Percentiles rank a stretch among this genome's conserved stretches.
Evolutionary conservation across 192 early-diverging fungal species (phyloP).

Genomic region (Linnemannia zychae): DNA sequence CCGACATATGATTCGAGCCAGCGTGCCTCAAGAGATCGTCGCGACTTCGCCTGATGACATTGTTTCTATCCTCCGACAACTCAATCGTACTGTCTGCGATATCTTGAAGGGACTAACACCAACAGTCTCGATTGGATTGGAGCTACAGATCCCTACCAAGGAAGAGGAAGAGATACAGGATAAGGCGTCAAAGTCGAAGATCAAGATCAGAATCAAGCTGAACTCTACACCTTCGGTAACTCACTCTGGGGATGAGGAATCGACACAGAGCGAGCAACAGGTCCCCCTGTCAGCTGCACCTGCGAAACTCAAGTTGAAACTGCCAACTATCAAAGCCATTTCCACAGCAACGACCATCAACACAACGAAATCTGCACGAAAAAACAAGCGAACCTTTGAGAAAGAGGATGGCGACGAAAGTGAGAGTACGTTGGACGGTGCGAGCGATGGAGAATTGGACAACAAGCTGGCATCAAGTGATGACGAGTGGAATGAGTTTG

Average conservation of each 20-base stretch:
- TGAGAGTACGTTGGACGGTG: constrained; percentile 15
- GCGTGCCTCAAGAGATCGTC: constrained; percentile 23
- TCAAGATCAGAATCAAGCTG: constrained; percentile 44
- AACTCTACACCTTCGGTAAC: constrained; percentile 21
- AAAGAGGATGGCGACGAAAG: neutral
- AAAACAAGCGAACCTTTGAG: neutral
- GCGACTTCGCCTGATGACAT: constrained; percentile 1
- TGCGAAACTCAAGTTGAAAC: constrained; percentile 38
- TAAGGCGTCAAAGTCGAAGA: constrained; percentile 20
- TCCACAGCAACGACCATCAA: constrained; percentile 12
- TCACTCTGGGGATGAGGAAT: constrained; percentile 33
- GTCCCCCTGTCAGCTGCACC: constrained; percentile 24
- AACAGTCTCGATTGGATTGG: neutral
- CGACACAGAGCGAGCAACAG: constrained; percentile 14
- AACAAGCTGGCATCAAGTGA: constrained; percentile 11
- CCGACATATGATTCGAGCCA: constrained; percentile 38
- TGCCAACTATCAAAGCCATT: neutral
- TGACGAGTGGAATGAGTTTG: constrained; percentile 43
- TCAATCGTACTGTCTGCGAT: constrained; percentile 3
- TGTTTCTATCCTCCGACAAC: constrained; percentile 14
- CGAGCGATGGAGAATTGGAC: neutral
- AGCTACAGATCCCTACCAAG: neutral
- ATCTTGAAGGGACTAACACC: constrained; percentile 1
- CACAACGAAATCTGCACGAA: neutral
- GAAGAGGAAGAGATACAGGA: constrained; percentile 3